Conservation (phyloP, 2,329 filamentous ascomycete species). For the Aspergillus calidoustus region DNA sequence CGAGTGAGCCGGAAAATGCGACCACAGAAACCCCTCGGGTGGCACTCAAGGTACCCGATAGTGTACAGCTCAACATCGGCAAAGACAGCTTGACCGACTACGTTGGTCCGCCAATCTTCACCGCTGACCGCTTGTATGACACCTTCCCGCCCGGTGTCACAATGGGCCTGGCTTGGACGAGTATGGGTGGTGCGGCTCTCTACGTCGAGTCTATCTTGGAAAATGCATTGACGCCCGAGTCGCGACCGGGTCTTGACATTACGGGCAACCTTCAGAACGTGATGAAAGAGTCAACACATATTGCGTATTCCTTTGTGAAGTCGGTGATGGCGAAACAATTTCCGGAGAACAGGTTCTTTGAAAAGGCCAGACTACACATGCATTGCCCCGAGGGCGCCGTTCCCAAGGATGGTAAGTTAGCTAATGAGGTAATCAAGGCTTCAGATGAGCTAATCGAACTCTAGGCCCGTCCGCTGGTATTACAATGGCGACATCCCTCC, state of each 20-base stretch:
- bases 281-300: constrained; percentile 96
- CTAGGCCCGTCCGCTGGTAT: constrained; percentile 82
- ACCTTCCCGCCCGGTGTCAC: constrained; percentile 90
- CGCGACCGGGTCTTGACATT: constrained; percentile 80
- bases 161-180: constrained; percentile 98
- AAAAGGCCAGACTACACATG: constrained; percentile 91
- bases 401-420: constrained; percentile 76
- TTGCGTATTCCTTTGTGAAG: constrained; percentile 96
- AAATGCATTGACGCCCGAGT: constrained; percentile 73
- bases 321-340: constrained; percentile 82
- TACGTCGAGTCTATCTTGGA: constrained; percentile 98
- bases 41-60: constrained; percentile 81
- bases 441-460: constrained; percentile 18
- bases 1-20: constrained; percentile 47
- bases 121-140: constrained; percentile 93
- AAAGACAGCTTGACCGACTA: constrained; percentile 95
- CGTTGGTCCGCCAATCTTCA: constrained; percentile 93
- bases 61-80: constrained; percentile 81
- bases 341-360: constrained; percentile 91
- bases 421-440: neutral
- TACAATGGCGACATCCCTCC: constrained; percentile 93
- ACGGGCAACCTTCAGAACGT: constrained; percentile 94
- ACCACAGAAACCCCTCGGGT: constrained; percentile 67
- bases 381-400: constrained; percentile 97
- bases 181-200: constrained; percentile 92